These are phyloP conservation scores for Pseudophaeomoniella oleicola DNA, from an alignment of 2,329 filamentous ascomycete species.

Conservation along the genomic window DNA sequence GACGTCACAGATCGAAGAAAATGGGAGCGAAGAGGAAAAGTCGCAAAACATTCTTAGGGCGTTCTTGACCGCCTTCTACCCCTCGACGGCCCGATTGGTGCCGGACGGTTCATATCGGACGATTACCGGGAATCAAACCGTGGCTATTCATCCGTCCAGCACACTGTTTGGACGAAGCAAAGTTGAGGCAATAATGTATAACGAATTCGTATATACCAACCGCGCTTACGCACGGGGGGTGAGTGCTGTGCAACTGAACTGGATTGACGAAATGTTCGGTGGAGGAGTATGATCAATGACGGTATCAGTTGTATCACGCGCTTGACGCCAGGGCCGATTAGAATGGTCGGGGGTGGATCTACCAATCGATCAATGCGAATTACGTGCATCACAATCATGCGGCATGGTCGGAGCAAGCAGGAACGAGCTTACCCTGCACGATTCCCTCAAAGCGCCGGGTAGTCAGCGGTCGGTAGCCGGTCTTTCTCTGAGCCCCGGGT, in stretches of 20 bases:
- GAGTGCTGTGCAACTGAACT: constrained; percentile 47
- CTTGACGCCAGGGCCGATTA: too few relatives aligned
- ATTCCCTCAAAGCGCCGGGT: too few relatives aligned
- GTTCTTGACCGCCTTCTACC: constrained; percentile 43
- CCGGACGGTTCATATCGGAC: constrained; percentile 49
- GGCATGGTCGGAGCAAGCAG: too few relatives aligned
- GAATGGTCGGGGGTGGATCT: too few relatives aligned
- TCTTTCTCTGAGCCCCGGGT: too few relatives aligned
- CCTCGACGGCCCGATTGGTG: constrained; percentile 45
- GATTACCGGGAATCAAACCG: constrained; percentile 44
- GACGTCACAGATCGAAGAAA: not conserved
- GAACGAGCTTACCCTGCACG: too few relatives aligned
- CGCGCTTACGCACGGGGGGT: constrained; percentile 48
- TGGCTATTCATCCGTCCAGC: constrained; percentile 38
- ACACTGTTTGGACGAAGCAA: constrained; percentile 10
- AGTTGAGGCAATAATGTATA: constrained; percentile 42
- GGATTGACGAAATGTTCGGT: constrained; percentile 40
- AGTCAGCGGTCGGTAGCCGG: too few relatives aligned
- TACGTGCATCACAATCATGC: too few relatives aligned
- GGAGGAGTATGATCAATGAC: constrained; percentile 10
- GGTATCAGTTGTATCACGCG: too few relatives aligned
- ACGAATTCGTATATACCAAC: constrained; percentile 52
- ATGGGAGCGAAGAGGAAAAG: not conserved
- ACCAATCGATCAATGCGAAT: too few relatives aligned
- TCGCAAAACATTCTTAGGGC: constrained; percentile 38